Percentiles rank a stretch among this genome's conserved stretches.
phyloP scores from a whole-genome alignment of 352 stramenopile genomes.

The Phytophthora kernoviae region DNA sequence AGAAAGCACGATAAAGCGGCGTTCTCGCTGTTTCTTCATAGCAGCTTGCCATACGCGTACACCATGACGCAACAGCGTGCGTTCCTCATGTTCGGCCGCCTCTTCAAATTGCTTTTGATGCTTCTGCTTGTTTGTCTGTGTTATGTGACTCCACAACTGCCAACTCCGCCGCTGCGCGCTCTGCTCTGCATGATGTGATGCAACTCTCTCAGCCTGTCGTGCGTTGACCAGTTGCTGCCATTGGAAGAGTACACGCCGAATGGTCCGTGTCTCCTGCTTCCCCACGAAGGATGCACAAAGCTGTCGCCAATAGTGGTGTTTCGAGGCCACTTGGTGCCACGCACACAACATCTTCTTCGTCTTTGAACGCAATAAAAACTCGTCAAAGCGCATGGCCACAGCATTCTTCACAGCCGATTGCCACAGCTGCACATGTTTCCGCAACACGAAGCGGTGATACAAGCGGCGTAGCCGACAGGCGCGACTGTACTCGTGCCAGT shows the following conservation, averaged over 20 bases:
- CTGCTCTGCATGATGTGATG: slow-evolving; percentile 14
- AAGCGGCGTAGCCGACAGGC: slow-evolving; percentile 10
- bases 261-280: slow-evolving; percentile 4
- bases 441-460: slow-evolving; percentile 36
- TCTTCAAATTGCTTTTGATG: slow-evolving; percentile 12
- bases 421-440: slow-evolving; percentile 47
- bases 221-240: slow-evolving; percentile 28
- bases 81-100: slow-evolving; percentile 10
- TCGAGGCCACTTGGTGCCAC: slow-evolving; percentile 31
- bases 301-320: slow-evolving; percentile 30
- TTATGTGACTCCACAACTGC: slow-evolving; percentile 11
- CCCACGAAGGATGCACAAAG: slow-evolving; percentile 18
- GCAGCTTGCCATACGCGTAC: slow-evolving; percentile 23
- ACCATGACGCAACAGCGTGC: slow-evolving; percentile 4
- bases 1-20: slow-evolving; percentile 49
- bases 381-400: slow-evolving; percentile 44
- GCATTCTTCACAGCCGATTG: slow-evolving; percentile 25
- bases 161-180: slow-evolving; percentile 7
- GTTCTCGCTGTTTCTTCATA: slow-evolving; percentile 33
- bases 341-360: slow-evolving; percentile 30
- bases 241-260: slow-evolving; percentile 15
- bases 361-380: slow-evolving; percentile 19
- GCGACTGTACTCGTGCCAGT: slow-evolving; percentile 31
- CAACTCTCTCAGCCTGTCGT: slow-evolving; percentile 7
- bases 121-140: slow-evolving; percentile 1